Base-by-base conservation (phyloP, 192 early-diverging fungal genomes). In the Lobosporangium transversale region DNA sequence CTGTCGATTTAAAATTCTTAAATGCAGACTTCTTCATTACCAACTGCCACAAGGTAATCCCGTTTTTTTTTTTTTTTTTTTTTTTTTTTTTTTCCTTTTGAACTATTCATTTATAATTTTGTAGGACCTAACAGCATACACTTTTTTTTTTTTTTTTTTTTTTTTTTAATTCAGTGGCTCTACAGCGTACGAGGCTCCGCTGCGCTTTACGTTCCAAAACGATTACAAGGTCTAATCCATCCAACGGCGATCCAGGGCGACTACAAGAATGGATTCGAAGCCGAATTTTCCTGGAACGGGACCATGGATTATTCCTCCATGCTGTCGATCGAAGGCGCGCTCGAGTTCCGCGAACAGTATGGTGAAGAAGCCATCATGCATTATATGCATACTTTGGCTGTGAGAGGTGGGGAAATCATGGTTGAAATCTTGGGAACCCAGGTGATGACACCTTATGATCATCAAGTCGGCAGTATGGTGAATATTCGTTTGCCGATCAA, bases 21-120 rank as follows among this genome's bases (percentile, higher is more conserved):
- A 65, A 83, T 53, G 81, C 90, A 1, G 92, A 93, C 68, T 93
- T 89, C 53, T 84, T 89, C 40, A 84, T 88, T 23, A 84, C 84
- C 33, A 89, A 88, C 57, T 85, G 83, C 53, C 90, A 91, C 68
- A 91, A 91, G 58, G 69, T 71, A 51, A 24, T 1, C 14, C 7
- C 17, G 1, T 11, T 32, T 45, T 42, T 56, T 56, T 37, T 37
- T 56, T 33, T 37, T n/a, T 37, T 37, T 7, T 37, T 33, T 37
- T 37, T 37, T 7, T 37, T 33, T 37, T 17, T 11, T 56, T 56
- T n/a, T n/a, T n/a, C n/a, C n/a, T n/a, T n/a, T n/a, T n/a, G n/a
- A n/a, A n/a, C n/a, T n/a, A n/a, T n/a, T n/a, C n/a, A n/a, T n/a
- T 32, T n/a, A 10, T 37, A 12, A 7, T 12, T n/a, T 11, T n/a